A percentile compares a stretch with the other conserved stretches of the same genome.
Evolutionary conservation across 352 stramenopile genomes (phyloP).

Genomic region (Thraustochytrium sp.): DNA sequence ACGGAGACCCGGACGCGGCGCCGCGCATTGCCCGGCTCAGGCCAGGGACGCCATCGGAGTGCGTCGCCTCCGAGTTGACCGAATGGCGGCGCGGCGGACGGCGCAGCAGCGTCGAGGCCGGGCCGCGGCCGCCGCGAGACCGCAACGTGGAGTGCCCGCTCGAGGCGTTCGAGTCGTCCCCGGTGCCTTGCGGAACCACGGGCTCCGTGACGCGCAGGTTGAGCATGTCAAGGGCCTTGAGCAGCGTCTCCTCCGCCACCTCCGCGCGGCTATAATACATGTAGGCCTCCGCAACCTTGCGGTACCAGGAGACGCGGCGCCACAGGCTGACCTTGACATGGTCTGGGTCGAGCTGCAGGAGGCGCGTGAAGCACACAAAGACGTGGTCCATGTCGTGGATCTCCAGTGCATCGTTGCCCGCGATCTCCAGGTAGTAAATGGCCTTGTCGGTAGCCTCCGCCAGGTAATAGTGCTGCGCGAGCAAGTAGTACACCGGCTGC

Average conservation of each 20-base stretch:
- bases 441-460: slow-evolving; percentile 7
- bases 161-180: background rate
- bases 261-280: slow-evolving; percentile 1
- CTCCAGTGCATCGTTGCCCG: slow-evolving; percentile 26
- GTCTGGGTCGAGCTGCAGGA: background rate
- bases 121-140: background rate
- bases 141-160: background rate
- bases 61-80: background rate
- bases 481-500: slow-evolving; percentile 6
- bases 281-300: slow-evolving; percentile 31
- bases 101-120: background rate
- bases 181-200: background rate
- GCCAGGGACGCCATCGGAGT: too few species aligned
- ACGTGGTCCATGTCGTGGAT: slow-evolving; percentile 9
- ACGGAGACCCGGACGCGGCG: too few species aligned
- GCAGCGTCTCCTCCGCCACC: background rate
- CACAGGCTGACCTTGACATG: background rate
- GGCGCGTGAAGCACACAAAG: slow-evolving; percentile 2
- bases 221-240: background rate
- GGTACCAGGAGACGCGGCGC: background rate
- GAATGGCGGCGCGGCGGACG: background rate
- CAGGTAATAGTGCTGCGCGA: slow-evolving; percentile 22
- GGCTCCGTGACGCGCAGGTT: background rate
- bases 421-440: slow-evolving; percentile 31
- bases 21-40: too few species aligned